These are phyloP conservation scores for Lathyrus aphaca DNA, from an alignment of 306 rosid species.

Conservation along the genomic window DNA sequence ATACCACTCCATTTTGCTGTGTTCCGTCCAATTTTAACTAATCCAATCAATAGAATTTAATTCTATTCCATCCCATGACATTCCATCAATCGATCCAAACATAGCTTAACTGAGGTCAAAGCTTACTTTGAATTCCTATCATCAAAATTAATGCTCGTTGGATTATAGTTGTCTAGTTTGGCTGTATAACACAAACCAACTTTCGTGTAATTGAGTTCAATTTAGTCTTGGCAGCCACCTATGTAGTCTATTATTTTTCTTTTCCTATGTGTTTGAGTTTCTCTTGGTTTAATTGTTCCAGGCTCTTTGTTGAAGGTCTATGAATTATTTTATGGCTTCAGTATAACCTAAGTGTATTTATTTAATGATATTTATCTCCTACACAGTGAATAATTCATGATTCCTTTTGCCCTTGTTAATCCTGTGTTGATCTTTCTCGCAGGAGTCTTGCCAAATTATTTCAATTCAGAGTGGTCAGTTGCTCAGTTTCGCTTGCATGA, in stretches of 20 bases:
- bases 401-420: background rate
- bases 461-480: slow-evolving; percentile 77
- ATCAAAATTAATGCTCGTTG: background rate
- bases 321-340: background rate
- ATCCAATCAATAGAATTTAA: no score
- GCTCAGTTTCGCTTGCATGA: slow-evolving; percentile 74
- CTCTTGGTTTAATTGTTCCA: background rate
- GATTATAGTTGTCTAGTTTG: background rate
- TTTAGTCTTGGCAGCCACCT: background rate
- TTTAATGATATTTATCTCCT: slow-evolving; percentile 14
- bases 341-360: background rate
- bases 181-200: background rate
- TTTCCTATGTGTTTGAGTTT: background rate
- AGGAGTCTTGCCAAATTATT: slow-evolving; percentile 33
- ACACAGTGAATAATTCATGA: background rate
- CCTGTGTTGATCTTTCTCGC: background rate
- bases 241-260: background rate
- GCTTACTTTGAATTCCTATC: no score
- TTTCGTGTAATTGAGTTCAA: background rate
- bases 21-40: no score
- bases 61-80: no score
- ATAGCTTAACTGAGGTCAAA: no score
- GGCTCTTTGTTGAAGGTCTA: background rate
- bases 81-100: no score
- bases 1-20: no score